Evolutionary conservation across 2,329 filamentous ascomycete genomes (phyloP).

Genomic region (Fusarium penzigii): DNA sequence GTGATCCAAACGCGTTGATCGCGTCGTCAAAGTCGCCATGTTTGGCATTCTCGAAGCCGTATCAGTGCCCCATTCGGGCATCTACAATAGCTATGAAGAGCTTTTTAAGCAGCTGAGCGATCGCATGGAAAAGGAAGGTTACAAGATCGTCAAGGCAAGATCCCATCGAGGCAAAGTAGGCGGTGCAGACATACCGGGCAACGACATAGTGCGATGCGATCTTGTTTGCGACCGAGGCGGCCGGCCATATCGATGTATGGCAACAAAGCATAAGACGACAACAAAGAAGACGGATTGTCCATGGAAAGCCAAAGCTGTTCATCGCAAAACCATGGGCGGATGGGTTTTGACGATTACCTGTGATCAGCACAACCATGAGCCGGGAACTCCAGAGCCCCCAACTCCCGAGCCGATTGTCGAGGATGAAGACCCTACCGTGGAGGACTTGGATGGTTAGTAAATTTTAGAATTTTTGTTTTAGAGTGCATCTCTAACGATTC

Average conservation of each 20-base stretch:
- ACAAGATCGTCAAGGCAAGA: constrained; percentile 47
- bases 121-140: constrained; percentile 46
- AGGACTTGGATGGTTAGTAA: constrained; percentile 26
- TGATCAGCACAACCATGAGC: constrained; percentile 47
- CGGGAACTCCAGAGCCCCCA: constrained; percentile 45
- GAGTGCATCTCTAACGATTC: constrained; percentile 15
- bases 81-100: constrained; percentile 44
- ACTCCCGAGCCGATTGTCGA: constrained; percentile 36
- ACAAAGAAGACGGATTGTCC: constrained; percentile 49
- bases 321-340: constrained; percentile 44
- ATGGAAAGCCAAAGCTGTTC: constrained; percentile 48
- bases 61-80: constrained; percentile 36
- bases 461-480: constrained; percentile 8
- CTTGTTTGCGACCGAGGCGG: constrained; percentile 48
- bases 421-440: constrained; percentile 34
- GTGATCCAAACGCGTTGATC: constrained; percentile 29
- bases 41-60: constrained; percentile 46
- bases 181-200: constrained; percentile 42
- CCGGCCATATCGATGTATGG: constrained; percentile 44
- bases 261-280: constrained; percentile 47
- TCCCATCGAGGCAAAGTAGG: constrained; percentile 44
- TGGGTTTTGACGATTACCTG: constrained; percentile 48
- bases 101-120: constrained; percentile 42
- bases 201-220: constrained; percentile 46
- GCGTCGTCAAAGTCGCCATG: constrained; percentile 34